These are phyloP conservation scores for Nicotiana otophora DNA, from an alignment of 257 asterid genomes.

Conservation along the genomic window DNA sequence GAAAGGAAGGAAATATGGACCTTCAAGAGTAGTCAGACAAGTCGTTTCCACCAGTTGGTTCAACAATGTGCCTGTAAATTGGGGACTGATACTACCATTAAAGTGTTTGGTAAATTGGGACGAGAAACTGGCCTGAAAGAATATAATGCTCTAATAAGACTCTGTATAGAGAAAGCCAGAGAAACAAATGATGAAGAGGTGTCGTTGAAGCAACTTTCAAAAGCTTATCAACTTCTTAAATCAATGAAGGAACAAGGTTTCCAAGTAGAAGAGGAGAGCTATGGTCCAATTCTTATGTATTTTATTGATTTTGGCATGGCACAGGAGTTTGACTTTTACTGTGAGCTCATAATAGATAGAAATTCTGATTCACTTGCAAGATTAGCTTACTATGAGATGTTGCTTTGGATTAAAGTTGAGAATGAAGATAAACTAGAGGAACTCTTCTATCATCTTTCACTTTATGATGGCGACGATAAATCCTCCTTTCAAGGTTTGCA, in stretches of 20 bases:
- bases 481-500: conserved; percentile 47
- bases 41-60: conserved; percentile 36
- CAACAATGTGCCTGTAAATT: conserved; percentile 44
- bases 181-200: conserved; percentile 54
- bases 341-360: conserved; percentile 45
- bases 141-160: conserved; percentile 40
- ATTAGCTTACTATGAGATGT: conserved; percentile 80
- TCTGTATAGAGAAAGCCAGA: conserved; percentile 58
- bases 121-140: conserved; percentile 56
- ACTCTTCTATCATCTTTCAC: conserved; percentile 39
- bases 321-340: conserved; percentile 67
- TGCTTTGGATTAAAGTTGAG: conserved; percentile 48
- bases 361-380: conserved; percentile 45
- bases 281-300: conserved; percentile 59
- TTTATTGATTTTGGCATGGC: conserved; percentile 60
- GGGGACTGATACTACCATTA: conserved; percentile 48
- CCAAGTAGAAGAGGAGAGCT: conserved; percentile 54
- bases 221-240: conserved; percentile 51
- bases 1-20: conserved; percentile 56
- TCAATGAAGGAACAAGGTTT: conserved; percentile 55
- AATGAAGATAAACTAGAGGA: conserved; percentile 60
- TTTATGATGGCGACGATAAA: conserved; percentile 47
- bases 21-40: conserved; percentile 21
- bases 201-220: conserved; percentile 43
- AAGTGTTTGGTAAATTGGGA: conserved; percentile 56